Base-by-base conservation (phyloP, 495 filamentous ascomycete genomes). In the Aspergillus bertholletiae region DNA sequence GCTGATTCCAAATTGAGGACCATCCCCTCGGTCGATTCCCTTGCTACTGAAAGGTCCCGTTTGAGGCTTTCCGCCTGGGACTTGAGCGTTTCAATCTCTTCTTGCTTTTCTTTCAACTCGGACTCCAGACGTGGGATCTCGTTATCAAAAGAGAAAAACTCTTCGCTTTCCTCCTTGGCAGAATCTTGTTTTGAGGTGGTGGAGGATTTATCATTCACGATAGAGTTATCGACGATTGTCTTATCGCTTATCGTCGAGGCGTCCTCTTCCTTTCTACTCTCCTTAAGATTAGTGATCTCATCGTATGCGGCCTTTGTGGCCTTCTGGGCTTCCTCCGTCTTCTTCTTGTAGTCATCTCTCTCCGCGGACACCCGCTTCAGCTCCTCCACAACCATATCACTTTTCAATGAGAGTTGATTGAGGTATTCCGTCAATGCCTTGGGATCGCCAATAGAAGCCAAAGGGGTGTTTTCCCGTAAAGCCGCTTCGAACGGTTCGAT, bases 401-500 rank as follows among this genome's bases (percentile, higher is more conserved):
- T 84, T 57, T 92, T 92, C 23, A 91, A 71, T 49, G 86, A 89
- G 35, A 96, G 73, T 68, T 96, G 90, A 58, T 87, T 94, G n/a
- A 98, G 79, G 65, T 97, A 98, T 71, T 97, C 94, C 3, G 93
- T 84, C 27, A 98, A 73, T 1, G 90, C 87, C 56, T 84, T 83
- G 0, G 92, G 89, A 54, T 98, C 95, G 49, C 76, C 81, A 53
- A 97, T 96, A 3, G 89, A 89, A 15, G 90, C 88, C 20, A 97
- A 72, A 0, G 94, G 93, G 0, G 95, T 97, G 55, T 92, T 88
- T 62, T 98, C 94, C 63, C 87, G 87, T 7, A 98, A 78, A 2
- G 87, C 83, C 44, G 88, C 88, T 74, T 98, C 94, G 62, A 98
- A 97, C 0, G 88, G 88, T 63, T 97, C 94, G 62, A 97, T 96